phyloP scores from a whole-genome alignment of 768 basidiomycete species.

The Pulveroboletus sp. region DNA sequence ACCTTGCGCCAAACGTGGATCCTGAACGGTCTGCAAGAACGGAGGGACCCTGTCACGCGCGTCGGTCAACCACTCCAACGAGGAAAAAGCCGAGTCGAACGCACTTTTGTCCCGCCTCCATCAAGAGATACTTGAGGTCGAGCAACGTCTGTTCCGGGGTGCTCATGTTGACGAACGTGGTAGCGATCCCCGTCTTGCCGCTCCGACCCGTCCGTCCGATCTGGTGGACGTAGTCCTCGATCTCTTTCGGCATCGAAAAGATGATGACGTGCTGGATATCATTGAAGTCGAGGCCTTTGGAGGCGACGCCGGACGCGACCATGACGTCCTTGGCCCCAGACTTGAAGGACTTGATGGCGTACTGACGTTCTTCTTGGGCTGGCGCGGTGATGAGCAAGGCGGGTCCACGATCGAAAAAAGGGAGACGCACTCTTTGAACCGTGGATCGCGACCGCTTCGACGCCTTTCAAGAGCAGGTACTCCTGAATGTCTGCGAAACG shows the following conservation, averaged over 20 bases:
- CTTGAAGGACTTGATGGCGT: conserved; percentile 98
- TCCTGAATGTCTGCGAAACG: conserved; percentile 86
- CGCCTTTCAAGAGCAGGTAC: conserved; percentile 91
- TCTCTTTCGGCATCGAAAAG: conserved; percentile 99
- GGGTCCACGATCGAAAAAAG: background rate
- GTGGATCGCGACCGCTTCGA: conserved; percentile 98
- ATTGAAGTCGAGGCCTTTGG: conserved; percentile 97
- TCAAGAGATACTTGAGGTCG: conserved; percentile 93
- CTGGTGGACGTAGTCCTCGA: conserved; percentile 99
- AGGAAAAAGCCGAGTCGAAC: conserved; percentile 22
- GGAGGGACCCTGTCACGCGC: conserved; percentile 71
- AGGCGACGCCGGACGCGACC: conserved; percentile 97
- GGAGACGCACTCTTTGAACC: conserved; percentile 81
- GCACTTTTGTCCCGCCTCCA: conserved; percentile 97
- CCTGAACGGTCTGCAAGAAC: conserved; percentile 85
- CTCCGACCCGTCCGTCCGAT: conserved; percentile 97
- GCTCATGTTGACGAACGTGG: conserved; percentile 98
- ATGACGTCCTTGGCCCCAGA: conserved; percentile 97
- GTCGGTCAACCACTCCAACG: background rate
- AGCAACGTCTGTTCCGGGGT: conserved; percentile 93
- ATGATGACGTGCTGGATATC: conserved; percentile 99
- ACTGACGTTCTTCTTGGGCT: conserved; percentile 99
- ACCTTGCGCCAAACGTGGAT: conserved; percentile 78
- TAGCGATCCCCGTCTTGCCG: conserved; percentile 98
- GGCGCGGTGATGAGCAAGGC: background rate